Evolutionary conservation across 2,329 filamentous ascomycete genomes (phyloP).

Genomic region (Microdochium bolleyi): DNA sequence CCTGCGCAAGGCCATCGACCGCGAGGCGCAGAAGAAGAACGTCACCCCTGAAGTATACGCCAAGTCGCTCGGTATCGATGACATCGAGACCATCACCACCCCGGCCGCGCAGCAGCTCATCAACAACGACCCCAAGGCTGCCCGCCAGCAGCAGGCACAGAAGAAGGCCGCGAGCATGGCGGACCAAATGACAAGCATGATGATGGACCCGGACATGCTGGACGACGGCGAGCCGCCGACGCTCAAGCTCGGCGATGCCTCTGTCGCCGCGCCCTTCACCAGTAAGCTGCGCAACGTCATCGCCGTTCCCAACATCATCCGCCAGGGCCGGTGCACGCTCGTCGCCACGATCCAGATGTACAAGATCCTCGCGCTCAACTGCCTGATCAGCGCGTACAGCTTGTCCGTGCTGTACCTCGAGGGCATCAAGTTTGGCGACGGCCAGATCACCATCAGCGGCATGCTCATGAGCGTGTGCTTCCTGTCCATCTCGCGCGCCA

Average conservation of each 20-base stretch:
- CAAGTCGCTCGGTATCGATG: conserved; percentile 41
- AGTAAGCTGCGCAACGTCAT: conserved; percentile 96
- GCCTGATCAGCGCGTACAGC: conserved; percentile 95
- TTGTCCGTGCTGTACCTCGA: conserved; percentile 93
- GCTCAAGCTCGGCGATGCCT: conserved; percentile 95
- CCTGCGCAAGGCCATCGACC: conserved; percentile 83
- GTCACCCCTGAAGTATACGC: conserved; percentile 52
- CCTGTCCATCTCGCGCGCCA: conserved; percentile 94
- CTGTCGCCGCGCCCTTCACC: conserved; percentile 93
- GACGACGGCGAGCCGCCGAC: conserved; percentile 87
- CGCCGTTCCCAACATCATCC: conserved; percentile 95
- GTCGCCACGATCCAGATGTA: conserved; percentile 99
- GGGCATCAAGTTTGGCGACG: conserved; percentile 98
- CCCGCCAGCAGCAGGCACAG: conserved; percentile 56
- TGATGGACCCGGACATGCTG: conserved; percentile 78
- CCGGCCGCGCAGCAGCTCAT: conserved; percentile 55
- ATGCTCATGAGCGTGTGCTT: conserved; percentile 99
- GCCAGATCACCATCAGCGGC: conserved; percentile 95
- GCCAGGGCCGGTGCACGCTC: conserved; percentile 92
- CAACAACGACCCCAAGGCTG: conserved; percentile 44
- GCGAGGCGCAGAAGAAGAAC: conserved; percentile 75
- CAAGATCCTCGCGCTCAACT: conserved; percentile 97
- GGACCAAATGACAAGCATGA: conserved; percentile 75
- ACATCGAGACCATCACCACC: conserved; percentile 57
- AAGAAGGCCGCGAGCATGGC: conserved; percentile 71